phyloP scores from a whole-genome alignment of 2,329 filamentous ascomycete genomes.

The Colletotrichum karsti region DNA sequence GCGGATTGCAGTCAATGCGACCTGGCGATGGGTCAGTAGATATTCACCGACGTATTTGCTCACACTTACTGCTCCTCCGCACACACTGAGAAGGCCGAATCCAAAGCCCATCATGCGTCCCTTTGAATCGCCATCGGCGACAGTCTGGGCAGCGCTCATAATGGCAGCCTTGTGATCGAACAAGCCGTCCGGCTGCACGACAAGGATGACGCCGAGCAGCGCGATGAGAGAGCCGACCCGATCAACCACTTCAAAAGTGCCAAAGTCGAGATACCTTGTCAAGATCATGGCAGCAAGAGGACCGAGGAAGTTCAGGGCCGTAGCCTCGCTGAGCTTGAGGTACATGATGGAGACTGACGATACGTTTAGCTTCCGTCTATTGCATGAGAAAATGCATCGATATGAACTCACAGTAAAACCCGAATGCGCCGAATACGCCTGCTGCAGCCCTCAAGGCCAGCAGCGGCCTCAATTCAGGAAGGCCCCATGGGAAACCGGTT shows the following conservation, averaged over 20 bases:
- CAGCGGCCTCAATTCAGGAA: constrained; percentile 2
- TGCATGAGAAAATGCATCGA: accelerated
- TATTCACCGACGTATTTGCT: accelerated
- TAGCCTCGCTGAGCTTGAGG: constrained; percentile 22
- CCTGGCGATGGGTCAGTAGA: not conserved
- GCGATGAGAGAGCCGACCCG: constrained; percentile 4
- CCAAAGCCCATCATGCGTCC: constrained; percentile 17
- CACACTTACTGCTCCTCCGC: constrained; percentile 8
- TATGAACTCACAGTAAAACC: constrained; percentile 11
- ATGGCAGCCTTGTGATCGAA: not conserved
- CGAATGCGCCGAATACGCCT: constrained; percentile 12
- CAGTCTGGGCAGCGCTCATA: not conserved
- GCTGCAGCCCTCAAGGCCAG: constrained; percentile 7
- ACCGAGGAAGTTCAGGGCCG: constrained; percentile 16
- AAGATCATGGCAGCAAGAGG: constrained; percentile 20
- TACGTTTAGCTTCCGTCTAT: not conserved
- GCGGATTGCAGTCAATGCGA: constrained; percentile 13
- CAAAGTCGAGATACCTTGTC: constrained; percentile 11
- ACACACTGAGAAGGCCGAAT: constrained; percentile 6
- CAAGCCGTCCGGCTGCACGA: constrained; percentile 14
- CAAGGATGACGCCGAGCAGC: constrained; percentile 7
- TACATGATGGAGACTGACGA: constrained; percentile 22
- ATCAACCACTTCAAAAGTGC: constrained; percentile 8
- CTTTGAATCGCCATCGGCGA: not conserved
- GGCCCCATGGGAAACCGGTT: not conserved